These are phyloP conservation scores for Kazachstania kunashirensis DNA, from an alignment of 805 yeast genomes.

Conservation along the genomic window DNA sequence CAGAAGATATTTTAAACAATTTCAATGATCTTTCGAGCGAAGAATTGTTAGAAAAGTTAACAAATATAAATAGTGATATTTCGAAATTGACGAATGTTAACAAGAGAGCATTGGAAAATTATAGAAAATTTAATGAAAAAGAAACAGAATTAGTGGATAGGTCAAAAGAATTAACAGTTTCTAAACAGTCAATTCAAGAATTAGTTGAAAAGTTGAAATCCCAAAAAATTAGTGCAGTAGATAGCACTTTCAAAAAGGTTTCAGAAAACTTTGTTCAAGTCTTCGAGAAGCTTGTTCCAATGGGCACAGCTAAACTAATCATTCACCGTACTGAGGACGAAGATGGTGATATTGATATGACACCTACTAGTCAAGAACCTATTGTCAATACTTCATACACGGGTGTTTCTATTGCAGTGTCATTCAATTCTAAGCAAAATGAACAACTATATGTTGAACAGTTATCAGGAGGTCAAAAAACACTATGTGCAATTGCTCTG, in stretches of 20 bases:
- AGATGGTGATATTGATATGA: slow-evolving; percentile 17
- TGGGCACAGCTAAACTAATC: slow-evolving; percentile 65
- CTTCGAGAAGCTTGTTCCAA: slow-evolving; percentile 74
- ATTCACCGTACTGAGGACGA: slow-evolving; percentile 39
- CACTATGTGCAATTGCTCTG: slow-evolving; percentile 90
- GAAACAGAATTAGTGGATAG: slow-evolving; percentile 56
- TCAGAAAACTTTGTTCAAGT: slow-evolving; percentile 62
- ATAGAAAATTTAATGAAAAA: slow-evolving; percentile 59
- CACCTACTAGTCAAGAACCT: slow-evolving; percentile 10
- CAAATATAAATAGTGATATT: slow-evolving; percentile 45
- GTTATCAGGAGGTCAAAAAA: slow-evolving; percentile 93
- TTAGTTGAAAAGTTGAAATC: slow-evolving; percentile 60
- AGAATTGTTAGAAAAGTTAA: slow-evolving; percentile 43
- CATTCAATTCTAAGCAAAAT: slow-evolving; percentile 76
- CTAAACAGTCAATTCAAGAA: slow-evolving; percentile 62
- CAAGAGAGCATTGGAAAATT: slow-evolving; percentile 84
- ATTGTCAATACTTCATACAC: slow-evolving; percentile 36
- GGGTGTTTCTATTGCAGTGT: slow-evolving; percentile 81
- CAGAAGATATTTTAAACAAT: slow-evolving; percentile 66
- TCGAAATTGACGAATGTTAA: slow-evolving; percentile 68
- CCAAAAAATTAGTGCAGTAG: slow-evolving; percentile 77
- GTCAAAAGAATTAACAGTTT: slow-evolving; percentile 56
- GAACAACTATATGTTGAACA: slow-evolving; percentile 86
- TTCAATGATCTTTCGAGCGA: slow-evolving; percentile 41
- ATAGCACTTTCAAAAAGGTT: slow-evolving; percentile 66